Evolutionary conservation across 1,284 basidiomycete species (phyloP), one percentile per base, ranked within the genome.

Genomic region (Ustilago trichophora): DNA sequence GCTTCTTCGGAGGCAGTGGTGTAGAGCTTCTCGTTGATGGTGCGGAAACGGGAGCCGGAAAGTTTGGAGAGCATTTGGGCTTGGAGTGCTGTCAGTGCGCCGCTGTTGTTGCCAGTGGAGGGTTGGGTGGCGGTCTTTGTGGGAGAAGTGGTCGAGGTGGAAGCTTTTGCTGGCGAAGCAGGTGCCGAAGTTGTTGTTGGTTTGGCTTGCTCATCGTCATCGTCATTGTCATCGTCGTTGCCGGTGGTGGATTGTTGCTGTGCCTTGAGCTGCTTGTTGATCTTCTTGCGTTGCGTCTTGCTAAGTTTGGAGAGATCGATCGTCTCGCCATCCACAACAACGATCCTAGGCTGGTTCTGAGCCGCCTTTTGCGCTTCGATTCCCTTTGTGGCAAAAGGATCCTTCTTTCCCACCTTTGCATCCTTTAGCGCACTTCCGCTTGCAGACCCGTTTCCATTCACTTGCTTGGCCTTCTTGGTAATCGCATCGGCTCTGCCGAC

Each of bases 1-100:
- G 80, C 78, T 18, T 74, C 63, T 18, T 40, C 19, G 6, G 73
- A 74, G 6, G 58, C 43, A 6, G 65, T 63, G 33, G 80, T 81
- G 57, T 82, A 82, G 9, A 82, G 70, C 37, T 67, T 71, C 47
- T 82, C 78, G 60, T 81, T 82, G 60, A 82, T 72, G n/a, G 76
- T 68, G 16, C 80, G 75, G 36, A 82, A 82, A n/a, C 77, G 73
- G 2, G 80, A 72, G 21, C 80, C 80, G 8, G 71, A 70, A 12
- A 82, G 68, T 26, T 73, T 69, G 29, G 66, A 62, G 22, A 70
- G 58, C 68, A 79, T 77, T 32, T 73, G 65, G 6, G 72, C 64
- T 44, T 77, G 75, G 3, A 72, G 46, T 9, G 72, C 52, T 10
- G 73, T 77, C 22, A 76, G 41, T 9, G 63, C 43, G 5, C 44